Conservation (phyloP, 768 basidiomycete genomes). For the Lactarius tabidus region DNA sequence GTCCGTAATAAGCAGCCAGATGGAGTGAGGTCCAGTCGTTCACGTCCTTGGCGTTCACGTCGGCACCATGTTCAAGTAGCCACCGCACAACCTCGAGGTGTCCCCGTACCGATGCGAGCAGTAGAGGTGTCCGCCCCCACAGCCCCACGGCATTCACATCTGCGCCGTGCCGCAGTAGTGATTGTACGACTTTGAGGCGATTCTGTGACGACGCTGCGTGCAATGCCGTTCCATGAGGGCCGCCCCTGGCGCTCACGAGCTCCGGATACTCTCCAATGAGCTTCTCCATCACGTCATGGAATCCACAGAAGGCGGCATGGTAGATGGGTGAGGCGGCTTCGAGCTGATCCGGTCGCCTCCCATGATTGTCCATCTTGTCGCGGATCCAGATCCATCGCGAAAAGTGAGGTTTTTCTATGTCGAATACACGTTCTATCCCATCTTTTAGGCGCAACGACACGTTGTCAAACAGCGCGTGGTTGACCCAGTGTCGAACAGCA, state of each 20-base stretch:
- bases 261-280: no score
- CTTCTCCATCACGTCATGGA: no score
- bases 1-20: not conserved
- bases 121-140: not conserved
- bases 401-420: not conserved
- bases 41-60: not conserved
- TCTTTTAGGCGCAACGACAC: not conserved
- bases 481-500: not conserved
- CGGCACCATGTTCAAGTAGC: not conserved
- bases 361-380: not conserved
- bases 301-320: no score
- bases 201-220: no score
- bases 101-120: not conserved
- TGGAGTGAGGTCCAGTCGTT: not conserved
- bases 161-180: not conserved
- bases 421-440: not conserved
- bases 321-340: not conserved
- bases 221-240: no score
- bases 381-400: not conserved
- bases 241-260: no score
- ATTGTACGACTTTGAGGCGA: no score
- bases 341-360: not conserved
- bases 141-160: not conserved
- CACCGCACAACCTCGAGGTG: not conserved
- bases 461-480: not conserved